Percentiles rank a stretch among this genome's conserved stretches.
Evolutionary conservation across 129 eudicot genomes (phyloP).

Genomic region (Pulicaria dysenterica): DNA sequence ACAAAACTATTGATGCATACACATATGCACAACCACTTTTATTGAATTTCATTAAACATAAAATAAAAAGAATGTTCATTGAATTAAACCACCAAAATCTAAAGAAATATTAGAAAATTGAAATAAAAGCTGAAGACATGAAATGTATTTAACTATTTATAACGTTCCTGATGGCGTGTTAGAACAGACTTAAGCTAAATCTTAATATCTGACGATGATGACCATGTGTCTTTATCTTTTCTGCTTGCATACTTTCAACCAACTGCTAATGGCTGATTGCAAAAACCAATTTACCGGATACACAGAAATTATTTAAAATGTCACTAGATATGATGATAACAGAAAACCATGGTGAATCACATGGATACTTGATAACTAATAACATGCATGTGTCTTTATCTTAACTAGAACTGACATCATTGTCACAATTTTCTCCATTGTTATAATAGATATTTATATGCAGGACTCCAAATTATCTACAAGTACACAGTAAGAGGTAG

Average conservation of each 20-base stretch:
- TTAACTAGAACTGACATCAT: neutral
- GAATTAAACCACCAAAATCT: conserved; percentile 2
- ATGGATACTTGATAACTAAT: neutral
- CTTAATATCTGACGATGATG: neutral
- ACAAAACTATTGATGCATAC: neutral
- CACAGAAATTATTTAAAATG: neutral
- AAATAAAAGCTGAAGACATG: neutral
- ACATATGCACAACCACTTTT: neutral
- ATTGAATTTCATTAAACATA: neutral
- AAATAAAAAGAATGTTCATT: neutral
- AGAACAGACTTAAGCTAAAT: neutral
- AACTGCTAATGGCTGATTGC: neutral
- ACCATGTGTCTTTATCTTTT: neutral
- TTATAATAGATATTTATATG: neutral
- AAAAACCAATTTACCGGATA: neutral
- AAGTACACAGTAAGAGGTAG: neutral
- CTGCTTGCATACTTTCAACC: neutral
- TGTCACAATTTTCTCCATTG: neutral
- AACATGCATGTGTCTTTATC: neutral
- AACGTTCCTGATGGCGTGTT: conserved; percentile 3
- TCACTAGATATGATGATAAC: neutral
- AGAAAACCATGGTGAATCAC: neutral
- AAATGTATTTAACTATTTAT: neutral
- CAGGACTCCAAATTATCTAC: neutral
- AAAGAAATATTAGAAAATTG: neutral